Evolutionary conservation across 225 moss, liverwort and hornwort genomes (phyloP).

Genomic region (Ulota crispa): DNA sequence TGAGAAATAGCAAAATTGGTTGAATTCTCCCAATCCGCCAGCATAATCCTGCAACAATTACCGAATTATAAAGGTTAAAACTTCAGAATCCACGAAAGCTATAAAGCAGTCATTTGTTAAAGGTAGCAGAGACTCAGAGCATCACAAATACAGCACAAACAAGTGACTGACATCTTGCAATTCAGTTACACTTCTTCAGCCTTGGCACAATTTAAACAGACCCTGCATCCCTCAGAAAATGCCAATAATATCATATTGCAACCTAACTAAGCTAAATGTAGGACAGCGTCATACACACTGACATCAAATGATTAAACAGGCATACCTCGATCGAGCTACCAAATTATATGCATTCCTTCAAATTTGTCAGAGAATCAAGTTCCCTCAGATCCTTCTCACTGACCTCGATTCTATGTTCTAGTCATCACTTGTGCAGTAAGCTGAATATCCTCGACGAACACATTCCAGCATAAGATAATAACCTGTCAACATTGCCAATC

Average conservation of each 20-base stretch:
- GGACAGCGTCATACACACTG: neutral
- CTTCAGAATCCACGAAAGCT: constrained; percentile 13
- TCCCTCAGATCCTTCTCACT: neutral
- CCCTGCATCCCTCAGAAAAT: neutral
- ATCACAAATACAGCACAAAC: neutral
- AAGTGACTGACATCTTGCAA: neutral
- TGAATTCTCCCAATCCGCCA: constrained; percentile 1
- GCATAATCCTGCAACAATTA: constrained; percentile 5
- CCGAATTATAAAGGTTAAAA: neutral
- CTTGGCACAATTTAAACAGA: neutral
- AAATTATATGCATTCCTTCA: neutral
- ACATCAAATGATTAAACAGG: neutral
- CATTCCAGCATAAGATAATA: neutral
- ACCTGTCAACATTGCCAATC: neutral
- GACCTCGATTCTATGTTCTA: neutral
- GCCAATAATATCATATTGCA: neutral
- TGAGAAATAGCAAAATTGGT: constrained; percentile 3
- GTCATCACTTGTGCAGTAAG: neutral
- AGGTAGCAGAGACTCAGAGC: neutral
- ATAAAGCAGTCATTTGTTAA: constrained; percentile 2
- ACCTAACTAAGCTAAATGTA: neutral
- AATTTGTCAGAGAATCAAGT: neutral
- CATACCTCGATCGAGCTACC: neutral
- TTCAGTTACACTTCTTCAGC: neutral
- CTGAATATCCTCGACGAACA: neutral